These are phyloP conservation scores for Lecanicillium sp. DNA, from an alignment of 2,329 filamentous ascomycete species.

Conservation along the genomic window DNA sequence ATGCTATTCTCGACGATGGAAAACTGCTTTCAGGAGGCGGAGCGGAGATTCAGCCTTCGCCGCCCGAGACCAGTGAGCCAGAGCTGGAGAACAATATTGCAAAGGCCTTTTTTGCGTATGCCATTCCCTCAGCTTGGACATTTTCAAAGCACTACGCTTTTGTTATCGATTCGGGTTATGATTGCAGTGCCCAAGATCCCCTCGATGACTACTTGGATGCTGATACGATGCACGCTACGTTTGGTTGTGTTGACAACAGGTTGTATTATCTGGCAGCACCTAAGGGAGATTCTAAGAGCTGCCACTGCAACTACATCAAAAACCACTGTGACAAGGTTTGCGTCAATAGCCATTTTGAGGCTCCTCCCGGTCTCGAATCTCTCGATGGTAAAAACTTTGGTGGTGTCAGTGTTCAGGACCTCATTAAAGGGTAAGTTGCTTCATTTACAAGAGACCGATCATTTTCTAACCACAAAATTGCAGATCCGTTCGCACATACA, in stretches of 20 bases:
- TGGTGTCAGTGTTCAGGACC: not conserved
- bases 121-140: conserved; percentile 1
- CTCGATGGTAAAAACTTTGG: conserved; percentile 1
- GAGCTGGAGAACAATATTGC: not conserved
- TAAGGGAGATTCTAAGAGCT: conserved; percentile 1
- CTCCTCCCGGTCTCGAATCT: conserved; percentile 1
- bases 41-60: not conserved
- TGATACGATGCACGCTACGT: conserved; percentile 3
- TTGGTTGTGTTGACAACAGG: conserved; percentile 1
- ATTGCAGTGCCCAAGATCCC: conserved; percentile 1
- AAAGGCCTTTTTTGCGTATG: conserved; percentile 3
- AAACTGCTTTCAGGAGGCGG: not conserved
- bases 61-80: not conserved
- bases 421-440: conserved; percentile 2
- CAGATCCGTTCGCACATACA: conserved; percentile 2
- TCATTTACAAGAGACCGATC: not conserved
- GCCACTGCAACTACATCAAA: not conserved
- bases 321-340: conserved; percentile 2
- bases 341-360: conserved; percentile 1
- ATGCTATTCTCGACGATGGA: conserved; percentile 13
- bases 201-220: conserved; percentile 1
- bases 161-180: conserved; percentile 1
- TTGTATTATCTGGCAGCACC: conserved; percentile 2
- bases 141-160: conserved; percentile 1
- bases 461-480: not conserved